Evolutionary conservation across 2,329 filamentous ascomycete genomes (phyloP).

Genomic region (Xylaria sp.): DNA sequence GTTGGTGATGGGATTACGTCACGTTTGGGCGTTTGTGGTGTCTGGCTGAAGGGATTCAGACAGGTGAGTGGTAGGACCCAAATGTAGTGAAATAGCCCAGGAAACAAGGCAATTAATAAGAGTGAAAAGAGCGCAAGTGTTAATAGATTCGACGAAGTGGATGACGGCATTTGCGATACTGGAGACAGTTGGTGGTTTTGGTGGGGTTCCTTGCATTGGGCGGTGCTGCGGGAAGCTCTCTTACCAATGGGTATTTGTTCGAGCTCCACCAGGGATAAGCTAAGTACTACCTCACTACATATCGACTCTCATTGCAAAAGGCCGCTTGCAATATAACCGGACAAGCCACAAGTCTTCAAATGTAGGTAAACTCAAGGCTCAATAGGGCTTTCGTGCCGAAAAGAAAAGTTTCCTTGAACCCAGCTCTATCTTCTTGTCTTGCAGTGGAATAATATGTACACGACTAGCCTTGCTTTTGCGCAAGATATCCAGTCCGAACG

Average conservation of each 20-base stretch:
- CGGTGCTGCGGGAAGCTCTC: conserved; percentile 20
- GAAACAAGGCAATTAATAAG: conserved; percentile 63
- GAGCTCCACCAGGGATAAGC: conserved; percentile 22
- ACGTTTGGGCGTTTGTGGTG: conserved; percentile 10
- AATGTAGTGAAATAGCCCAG: conserved; percentile 61
- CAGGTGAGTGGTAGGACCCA: conserved; percentile 60
- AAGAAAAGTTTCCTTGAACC: conserved; percentile 25
- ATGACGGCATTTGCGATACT: conserved; percentile 54
- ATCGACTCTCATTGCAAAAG: neutral
- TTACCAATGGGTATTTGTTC: conserved; percentile 7
- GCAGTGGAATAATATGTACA: conserved; percentile 45
- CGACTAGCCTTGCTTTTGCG: conserved; percentile 34
- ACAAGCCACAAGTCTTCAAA: neutral
- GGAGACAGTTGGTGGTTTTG: conserved; percentile 32
- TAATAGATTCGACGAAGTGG: conserved; percentile 50
- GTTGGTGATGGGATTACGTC: conserved; percentile 34
- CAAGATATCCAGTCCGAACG: conserved; percentile 26
- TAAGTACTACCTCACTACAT: conserved; percentile 12
- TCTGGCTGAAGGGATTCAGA: conserved; percentile 42
- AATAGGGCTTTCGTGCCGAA: neutral
- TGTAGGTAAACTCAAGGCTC: neutral
- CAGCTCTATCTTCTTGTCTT: conserved; percentile 39
- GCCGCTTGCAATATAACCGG: neutral
- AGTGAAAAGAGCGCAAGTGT: conserved; percentile 60
- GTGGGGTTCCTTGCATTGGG: conserved; percentile 42